phyloP scores from a whole-genome alignment of 2,329 filamentous ascomycete genomes.

The Blastomyces percursus region DNA sequence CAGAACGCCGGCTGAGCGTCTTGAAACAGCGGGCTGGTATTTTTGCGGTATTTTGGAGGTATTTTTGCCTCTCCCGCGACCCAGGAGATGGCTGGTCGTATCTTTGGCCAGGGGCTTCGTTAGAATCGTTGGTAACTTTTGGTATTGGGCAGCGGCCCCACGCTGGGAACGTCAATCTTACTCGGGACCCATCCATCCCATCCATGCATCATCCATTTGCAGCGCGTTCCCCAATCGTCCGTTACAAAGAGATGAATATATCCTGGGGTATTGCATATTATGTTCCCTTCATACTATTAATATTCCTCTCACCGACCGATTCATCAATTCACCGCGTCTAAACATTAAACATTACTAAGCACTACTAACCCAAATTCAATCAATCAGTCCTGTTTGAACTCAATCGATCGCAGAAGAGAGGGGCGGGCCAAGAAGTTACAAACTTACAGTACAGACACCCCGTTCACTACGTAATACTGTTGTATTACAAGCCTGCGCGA shows the following conservation, averaged over 20 bases:
- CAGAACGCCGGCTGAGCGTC: not conserved
- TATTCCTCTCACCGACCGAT: not conserved
- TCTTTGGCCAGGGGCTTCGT: not conserved
- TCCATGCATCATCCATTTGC: too few relatives aligned
- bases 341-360: too few relatives aligned
- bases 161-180: not conserved
- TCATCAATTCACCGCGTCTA: too few relatives aligned
- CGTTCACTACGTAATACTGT: not conserved
- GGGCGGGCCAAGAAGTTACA: not conserved
- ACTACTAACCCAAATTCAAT: too few relatives aligned
- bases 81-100: too few relatives aligned
- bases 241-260: too few relatives aligned
- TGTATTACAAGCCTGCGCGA: not conserved
- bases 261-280: too few relatives aligned
- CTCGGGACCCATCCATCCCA: not conserved
- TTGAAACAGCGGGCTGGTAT: slow-evolving; percentile 4
- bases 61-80: not conserved
- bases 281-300: too few relatives aligned
- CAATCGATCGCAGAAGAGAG: too few relatives aligned
- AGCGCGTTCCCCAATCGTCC: too few relatives aligned
- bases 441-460: not conserved
- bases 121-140: too few relatives aligned
- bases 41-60: not conserved
- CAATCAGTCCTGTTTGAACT: too few relatives aligned
- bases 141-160: not conserved